Evolutionary conservation across 257 asterid species (phyloP).

Genomic region (Solanum gracilifrons): DNA sequence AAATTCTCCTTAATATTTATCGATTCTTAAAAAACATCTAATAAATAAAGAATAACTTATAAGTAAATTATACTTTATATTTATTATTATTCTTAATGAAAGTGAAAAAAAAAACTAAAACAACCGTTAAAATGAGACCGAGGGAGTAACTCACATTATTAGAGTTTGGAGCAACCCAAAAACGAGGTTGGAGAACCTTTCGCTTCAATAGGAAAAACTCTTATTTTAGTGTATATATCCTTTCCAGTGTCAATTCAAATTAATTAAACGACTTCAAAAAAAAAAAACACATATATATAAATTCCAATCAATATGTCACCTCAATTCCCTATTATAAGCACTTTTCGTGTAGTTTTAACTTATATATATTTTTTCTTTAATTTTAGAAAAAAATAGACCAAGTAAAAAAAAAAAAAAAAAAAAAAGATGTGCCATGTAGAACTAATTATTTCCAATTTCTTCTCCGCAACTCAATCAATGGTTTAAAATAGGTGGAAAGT

Average conservation of each 20-base stretch:
- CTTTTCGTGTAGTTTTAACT: too few species aligned
- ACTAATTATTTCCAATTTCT: neutral
- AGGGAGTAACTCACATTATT: neutral
- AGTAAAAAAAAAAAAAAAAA: neutral
- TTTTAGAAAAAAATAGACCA: neutral
- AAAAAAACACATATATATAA: neutral
- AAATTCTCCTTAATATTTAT: neutral
- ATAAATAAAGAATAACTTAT: neutral
- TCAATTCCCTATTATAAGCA: too few species aligned
- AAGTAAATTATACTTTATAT: too few species aligned
- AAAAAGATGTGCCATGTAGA: neutral
- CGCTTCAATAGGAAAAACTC: neutral
- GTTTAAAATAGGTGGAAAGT: neutral
- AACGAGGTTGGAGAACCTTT: neutral
- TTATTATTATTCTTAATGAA: neutral
- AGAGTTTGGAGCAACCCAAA: neutral
- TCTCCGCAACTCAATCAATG: neutral
- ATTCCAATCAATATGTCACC: neutral
- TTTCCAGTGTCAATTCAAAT: neutral
- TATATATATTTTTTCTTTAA: neutral
- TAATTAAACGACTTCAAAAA: neutral
- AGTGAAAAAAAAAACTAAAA: neutral
- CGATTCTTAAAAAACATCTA: too few species aligned
- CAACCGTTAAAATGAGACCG: too few species aligned
- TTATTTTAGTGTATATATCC: neutral